phyloP scores from a whole-genome alignment of 2,329 filamentous ascomycete genomes.

The Lachnellula cervina region DNA sequence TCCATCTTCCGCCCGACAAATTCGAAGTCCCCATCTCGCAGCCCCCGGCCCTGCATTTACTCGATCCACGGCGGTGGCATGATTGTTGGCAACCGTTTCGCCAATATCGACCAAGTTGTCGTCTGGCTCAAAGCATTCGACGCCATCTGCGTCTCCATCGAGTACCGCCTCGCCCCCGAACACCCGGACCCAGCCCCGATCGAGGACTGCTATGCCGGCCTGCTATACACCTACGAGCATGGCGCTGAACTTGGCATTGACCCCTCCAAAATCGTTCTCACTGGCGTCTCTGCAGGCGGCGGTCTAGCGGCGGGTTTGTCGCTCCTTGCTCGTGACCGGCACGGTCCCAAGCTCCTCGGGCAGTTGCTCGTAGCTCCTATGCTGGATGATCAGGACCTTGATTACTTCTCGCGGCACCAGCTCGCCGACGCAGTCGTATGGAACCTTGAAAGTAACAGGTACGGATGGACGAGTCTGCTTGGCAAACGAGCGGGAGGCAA shows the following conservation, averaged over 20 bases:
- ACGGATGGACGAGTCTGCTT: constrained; percentile 30
- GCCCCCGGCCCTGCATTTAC: constrained; percentile 1
- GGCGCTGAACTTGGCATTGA: constrained; percentile 37
- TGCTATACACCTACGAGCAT: constrained; percentile 41
- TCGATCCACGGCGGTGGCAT: constrained; percentile 50
- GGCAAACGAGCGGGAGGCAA: constrained; percentile 19
- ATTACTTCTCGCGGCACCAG: constrained; percentile 28
- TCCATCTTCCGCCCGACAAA: neutral
- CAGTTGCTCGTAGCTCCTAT: constrained; percentile 39
- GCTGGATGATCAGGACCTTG: constrained; percentile 34
- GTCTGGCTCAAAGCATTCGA: constrained; percentile 43
- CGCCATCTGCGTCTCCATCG: constrained; percentile 40
- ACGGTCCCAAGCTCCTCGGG: constrained; percentile 32
- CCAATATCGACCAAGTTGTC: constrained; percentile 34
- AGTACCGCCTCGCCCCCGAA: constrained; percentile 9
- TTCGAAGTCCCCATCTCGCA: neutral
- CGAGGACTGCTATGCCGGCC: constrained; percentile 41
- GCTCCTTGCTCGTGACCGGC: constrained; percentile 41
- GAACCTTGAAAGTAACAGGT: constrained; percentile 27
- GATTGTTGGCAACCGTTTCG: constrained; percentile 11
- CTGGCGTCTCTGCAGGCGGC: constrained; percentile 52
- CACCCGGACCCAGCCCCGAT: neutral
- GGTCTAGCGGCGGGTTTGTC: constrained; percentile 50
- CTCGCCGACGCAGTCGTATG: constrained; percentile 31
- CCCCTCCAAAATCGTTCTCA: constrained; percentile 45